phyloP scores from a whole-genome alignment of 2,329 filamentous ascomycete genomes.

The Venturia effusa region DNA sequence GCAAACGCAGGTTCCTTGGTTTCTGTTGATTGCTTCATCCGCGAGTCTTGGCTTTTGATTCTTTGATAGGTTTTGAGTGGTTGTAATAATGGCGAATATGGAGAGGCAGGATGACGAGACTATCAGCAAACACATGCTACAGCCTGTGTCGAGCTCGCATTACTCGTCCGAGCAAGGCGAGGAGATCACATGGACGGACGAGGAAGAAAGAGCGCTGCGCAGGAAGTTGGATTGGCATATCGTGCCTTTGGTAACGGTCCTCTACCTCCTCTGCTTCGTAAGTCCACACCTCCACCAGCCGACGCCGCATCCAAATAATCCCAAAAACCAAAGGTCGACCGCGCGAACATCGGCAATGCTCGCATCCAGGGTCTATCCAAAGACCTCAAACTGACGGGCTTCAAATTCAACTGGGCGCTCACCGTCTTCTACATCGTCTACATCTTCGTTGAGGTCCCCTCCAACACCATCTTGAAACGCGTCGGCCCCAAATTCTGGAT shows the following conservation, averaged over 20 bases:
- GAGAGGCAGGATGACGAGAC: background rate
- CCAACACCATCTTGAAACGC: slow-evolving; percentile 44
- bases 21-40: background rate
- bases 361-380: slow-evolving; percentile 42
- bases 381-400: slow-evolving; percentile 39
- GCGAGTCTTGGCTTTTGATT: background rate
- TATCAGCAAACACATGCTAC: background rate
- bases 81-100: background rate
- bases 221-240: slow-evolving; percentile 67
- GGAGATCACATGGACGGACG: slow-evolving; percentile 42
- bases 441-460: slow-evolving; percentile 44
- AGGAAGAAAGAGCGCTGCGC: slow-evolving; percentile 64
- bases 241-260: slow-evolving; percentile 67
- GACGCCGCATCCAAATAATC: background rate
- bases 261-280: slow-evolving; percentile 78
- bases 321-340: slow-evolving; percentile 13
- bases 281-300: background rate
- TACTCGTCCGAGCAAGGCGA: background rate
- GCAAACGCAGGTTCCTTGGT: background rate
- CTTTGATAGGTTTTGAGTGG: background rate
- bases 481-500: slow-evolving; percentile 43
- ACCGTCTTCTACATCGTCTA: slow-evolving; percentile 50
- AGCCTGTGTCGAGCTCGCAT: background rate
- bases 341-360: slow-evolving; percentile 42
- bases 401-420: slow-evolving; percentile 46